Base-by-base conservation (phyloP, 2,329 filamentous ascomycete genomes). In the Colletotrichum spinosum region DNA sequence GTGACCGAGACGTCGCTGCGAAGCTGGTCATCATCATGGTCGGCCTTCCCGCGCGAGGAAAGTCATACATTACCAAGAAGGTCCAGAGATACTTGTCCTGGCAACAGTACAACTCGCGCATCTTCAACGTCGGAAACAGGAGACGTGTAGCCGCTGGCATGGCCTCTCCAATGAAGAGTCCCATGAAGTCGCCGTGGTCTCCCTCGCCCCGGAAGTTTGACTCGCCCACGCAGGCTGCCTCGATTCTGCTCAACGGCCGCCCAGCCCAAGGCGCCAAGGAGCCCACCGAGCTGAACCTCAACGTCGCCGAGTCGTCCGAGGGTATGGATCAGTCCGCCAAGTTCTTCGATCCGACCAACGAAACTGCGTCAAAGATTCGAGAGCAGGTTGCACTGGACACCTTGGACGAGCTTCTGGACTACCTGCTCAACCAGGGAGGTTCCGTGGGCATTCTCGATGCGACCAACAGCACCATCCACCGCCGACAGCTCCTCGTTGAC, bases 11-110 rank as follows among this genome's bases (percentile, higher is more conserved):
- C 85, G 92, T 99, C 54, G 96, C 94, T 54, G 92, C 96, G 45
- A 99, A 99, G 83, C 84, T 99, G 68, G 93, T 98, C 75, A 97
- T 99, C 73, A 90, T 99, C 76, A 99, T 99, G 96, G 96, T 99
- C 67, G 96, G 96, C 69, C 82, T 99, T 72, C 96, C 96, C 3
- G 96, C 96, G 9, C 86, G 96, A 73, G 96, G 96, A 75, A 99
- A 99, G 81, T 97, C 94, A 60, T 99, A 99, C 80, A 97, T 99
- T 73, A 98, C 96, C 67, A 98, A 98, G 84, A 99, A 99, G 81
- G 87, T 99, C 68, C 92, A 96, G 65, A 88, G 96, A 67, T 99
- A 98, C 76, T 82, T 99, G 55, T 95, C 97, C 54, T 99, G 96
- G 96, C 89, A 97, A 73, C 96, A 99, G 75, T 95, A 99, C 79